Base-by-base conservation (phyloP, 306 rosid species). In the Citrullus mucosospermus region DNA sequence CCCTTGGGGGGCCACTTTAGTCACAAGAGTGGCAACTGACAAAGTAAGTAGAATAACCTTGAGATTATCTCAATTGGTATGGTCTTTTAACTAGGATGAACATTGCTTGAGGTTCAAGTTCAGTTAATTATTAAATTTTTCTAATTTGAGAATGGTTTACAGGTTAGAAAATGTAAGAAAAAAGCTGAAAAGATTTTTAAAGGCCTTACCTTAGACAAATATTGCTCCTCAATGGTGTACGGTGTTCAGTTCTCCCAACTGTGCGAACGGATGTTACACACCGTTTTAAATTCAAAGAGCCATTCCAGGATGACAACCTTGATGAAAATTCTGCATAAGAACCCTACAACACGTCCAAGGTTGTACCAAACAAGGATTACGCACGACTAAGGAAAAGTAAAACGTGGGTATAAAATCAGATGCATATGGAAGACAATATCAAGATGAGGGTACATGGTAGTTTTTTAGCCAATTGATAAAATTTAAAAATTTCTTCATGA, bases 251-350 rank as follows among this genome's bases (percentile, higher is more conserved):
- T 83, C 84, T 90, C 80, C 89, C 87, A 76, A 82, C 83, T 82
- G 84, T 65, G 83, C 80, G 89, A 77, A 76, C 71, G 76, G 86
- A 83, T 72, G 87, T 81, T 77, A 86, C 78, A 82, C 60, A 80
- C 62, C 80, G 90, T 84, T 86, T 90, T 87, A 88, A 83, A 84
- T 88, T 89, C 79, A 87, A 15, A 34, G 91, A 81, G 70, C 81
- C 88, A 83, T 83, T 87, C 86, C 91, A 84, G 80, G 89, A 77
- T 38, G 82, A 82, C 28, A 83, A 76, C 71, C 88, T 83, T 0
- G 91, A 78, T 54, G 88, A 44, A 60, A 77, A 78, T 32, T 85
- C 84, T 61, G 79, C 87, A 86, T 82, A 86, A 61, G 91, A 84
- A 77, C 92, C 92, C 98, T 93, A 84, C 48, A 78, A 20, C 22